Percentiles rank a stretch among this genome's conserved stretches.
phyloP scores from a whole-genome alignment of 2,329 filamentous ascomycete species.

The Dichotomopilus funicola region DNA sequence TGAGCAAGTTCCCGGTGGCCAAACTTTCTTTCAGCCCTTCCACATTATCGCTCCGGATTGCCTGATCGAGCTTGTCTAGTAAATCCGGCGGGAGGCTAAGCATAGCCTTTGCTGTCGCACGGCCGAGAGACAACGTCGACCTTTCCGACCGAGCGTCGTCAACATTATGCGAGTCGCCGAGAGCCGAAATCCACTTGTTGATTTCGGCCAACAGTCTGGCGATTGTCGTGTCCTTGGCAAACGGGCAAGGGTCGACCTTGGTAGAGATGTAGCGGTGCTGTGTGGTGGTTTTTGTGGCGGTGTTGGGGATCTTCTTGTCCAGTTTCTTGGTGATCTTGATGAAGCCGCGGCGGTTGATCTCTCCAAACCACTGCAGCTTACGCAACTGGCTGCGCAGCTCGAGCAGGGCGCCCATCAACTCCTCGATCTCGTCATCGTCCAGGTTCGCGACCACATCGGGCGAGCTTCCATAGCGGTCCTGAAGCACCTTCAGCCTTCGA shows the following conservation, averaged over 20 bases:
- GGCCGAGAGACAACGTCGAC: slow-evolving; percentile 69
- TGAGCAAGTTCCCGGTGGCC: slow-evolving; percentile 48
- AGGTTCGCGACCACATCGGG: slow-evolving; percentile 64
- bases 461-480: slow-evolving; percentile 77
- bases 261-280: slow-evolving; percentile 83
- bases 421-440: slow-evolving; percentile 83
- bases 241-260: slow-evolving; percentile 82
- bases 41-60: slow-evolving; percentile 63
- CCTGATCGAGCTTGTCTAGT: slow-evolving; percentile 65
- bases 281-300: slow-evolving; percentile 68
- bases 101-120: slow-evolving; percentile 68
- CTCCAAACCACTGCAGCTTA: slow-evolving; percentile 95
- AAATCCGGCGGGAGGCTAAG: slow-evolving; percentile 62
- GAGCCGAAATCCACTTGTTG: slow-evolving; percentile 83
- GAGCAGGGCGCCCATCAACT: slow-evolving; percentile 81
- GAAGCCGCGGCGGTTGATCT: slow-evolving; percentile 91
- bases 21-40: slow-evolving; percentile 50
- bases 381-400: slow-evolving; percentile 82
- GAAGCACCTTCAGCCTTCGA: slow-evolving; percentile 75
- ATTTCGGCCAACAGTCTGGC: slow-evolving; percentile 52
- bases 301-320: slow-evolving; percentile 82
- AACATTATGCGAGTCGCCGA: slow-evolving; percentile 69
- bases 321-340: slow-evolving; percentile 99
- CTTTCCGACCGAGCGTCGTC: slow-evolving; percentile 70
- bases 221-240: slow-evolving; percentile 64